Evolutionary conservation across 177 flowering plant genomes (phyloP).

Genomic region (Telopea speciosissima): DNA sequence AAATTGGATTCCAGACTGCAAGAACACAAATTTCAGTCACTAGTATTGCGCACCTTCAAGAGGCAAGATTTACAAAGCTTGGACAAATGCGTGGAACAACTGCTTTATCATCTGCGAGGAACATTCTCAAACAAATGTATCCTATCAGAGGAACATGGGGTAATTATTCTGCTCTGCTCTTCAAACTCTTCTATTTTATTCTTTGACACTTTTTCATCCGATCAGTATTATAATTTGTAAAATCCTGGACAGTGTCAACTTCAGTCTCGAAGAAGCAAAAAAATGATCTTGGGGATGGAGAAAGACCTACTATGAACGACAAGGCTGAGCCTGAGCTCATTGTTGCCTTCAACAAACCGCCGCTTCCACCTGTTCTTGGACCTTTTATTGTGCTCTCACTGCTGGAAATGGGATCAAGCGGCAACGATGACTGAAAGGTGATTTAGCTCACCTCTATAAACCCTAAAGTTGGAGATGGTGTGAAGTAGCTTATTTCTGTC

Average conservation of each 20-base stretch:
- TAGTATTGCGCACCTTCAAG: neutral
- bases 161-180: constrained; percentile 9
- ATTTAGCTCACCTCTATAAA: neutral
- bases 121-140: constrained; percentile 21
- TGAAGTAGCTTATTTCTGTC: neutral
- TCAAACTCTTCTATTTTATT: neutral
- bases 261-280: constrained; percentile 36
- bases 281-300: constrained; percentile 20
- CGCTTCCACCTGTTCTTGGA: constrained; percentile 55
- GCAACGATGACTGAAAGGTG: constrained; percentile 37
- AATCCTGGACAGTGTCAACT: constrained; percentile 25
- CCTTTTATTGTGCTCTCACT: constrained; percentile 50
- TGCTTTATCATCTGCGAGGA: constrained; percentile 22
- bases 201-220: neutral
- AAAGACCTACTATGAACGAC: constrained; percentile 15
- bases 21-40: neutral
- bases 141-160: constrained; percentile 25
- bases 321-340: constrained; percentile 43
- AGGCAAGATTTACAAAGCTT: neutral
- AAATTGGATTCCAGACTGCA: neutral
- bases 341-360: constrained; percentile 61
- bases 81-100: constrained; percentile 30
- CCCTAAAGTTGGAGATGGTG: neutral
- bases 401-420: constrained; percentile 38
- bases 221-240: neutral